phyloP scores from a whole-genome alignment of 768 basidiomycete genomes.

The Lactifluus piperatus region DNA sequence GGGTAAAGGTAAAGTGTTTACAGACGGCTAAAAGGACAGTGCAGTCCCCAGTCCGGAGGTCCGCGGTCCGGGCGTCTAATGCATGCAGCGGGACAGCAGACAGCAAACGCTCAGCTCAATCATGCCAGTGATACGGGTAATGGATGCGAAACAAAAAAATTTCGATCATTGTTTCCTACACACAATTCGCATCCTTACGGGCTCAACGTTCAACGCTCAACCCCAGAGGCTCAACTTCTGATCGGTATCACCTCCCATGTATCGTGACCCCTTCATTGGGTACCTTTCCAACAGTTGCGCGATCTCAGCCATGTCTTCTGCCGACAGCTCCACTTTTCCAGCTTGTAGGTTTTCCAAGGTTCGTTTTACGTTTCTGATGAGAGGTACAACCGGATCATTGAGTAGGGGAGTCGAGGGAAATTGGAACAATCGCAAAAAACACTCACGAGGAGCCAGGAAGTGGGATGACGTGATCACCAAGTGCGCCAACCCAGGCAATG shows the following conservation, averaged over 20 bases:
- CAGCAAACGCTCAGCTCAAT: no score
- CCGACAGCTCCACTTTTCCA: conserved; percentile 29
- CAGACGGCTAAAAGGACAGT: no score
- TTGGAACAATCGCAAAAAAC: neutral
- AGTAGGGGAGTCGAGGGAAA: neutral
- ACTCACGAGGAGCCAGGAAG: conserved; percentile 39
- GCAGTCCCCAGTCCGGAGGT: no score
- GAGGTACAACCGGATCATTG: neutral
- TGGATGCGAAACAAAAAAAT: no score
- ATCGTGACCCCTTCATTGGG: conserved; percentile 35
- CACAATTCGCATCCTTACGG: neutral
- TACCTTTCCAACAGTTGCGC: conserved; percentile 29
- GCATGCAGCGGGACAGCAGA: no score
- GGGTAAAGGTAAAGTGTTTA: no score
- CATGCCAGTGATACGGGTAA: no score
- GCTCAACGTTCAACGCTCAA: no score
- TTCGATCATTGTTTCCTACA: neutral
- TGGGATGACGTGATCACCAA: conserved; percentile 35
- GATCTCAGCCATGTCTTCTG: conserved; percentile 33
- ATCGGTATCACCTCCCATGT: conserved; percentile 22
- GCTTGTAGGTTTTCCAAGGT: conserved; percentile 36
- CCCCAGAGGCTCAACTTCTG: conserved; percentile 27
- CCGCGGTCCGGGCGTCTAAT: neutral
- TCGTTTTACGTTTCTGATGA: conserved; percentile 31
- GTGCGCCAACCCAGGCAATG: conserved; percentile 33